Evolutionary conservation across 805 yeast species (phyloP).

Genomic region (Kluyveromyces nonfermentans): DNA sequence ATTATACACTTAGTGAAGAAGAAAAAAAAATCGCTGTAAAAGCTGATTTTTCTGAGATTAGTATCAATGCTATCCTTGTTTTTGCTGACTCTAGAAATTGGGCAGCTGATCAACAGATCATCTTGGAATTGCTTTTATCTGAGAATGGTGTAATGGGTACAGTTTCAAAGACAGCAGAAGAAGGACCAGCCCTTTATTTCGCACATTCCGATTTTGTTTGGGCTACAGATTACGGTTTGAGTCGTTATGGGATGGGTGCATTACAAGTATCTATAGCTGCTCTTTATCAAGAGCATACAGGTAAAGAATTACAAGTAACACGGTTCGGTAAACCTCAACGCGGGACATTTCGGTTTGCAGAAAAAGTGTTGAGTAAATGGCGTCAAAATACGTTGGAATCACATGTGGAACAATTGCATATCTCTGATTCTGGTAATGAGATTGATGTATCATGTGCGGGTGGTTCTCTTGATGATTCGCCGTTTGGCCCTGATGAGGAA

Average conservation of each 20-base stretch:
- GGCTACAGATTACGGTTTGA: constrained; percentile 78
- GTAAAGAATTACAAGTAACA: constrained; percentile 66
- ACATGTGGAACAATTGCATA: constrained; percentile 48
- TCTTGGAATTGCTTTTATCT: constrained; percentile 68
- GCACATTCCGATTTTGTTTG: constrained; percentile 90
- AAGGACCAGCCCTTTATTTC: constrained; percentile 76
- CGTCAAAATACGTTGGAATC: constrained; percentile 68
- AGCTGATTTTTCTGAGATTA: constrained; percentile 56
- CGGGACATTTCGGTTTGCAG: constrained; percentile 78
- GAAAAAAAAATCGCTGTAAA: constrained; percentile 44
- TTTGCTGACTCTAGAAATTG: constrained; percentile 89
- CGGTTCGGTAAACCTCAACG: constrained; percentile 86
- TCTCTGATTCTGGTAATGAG: constrained; percentile 27
- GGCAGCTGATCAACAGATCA: constrained; percentile 90
- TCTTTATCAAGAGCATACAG: constrained; percentile 74
- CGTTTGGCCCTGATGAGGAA: constrained; percentile 1
- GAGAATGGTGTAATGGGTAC: constrained; percentile 83
- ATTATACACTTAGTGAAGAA: constrained; percentile 67
- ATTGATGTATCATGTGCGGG: constrained; percentile 5
- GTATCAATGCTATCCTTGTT: constrained; percentile 74
- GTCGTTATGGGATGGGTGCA: constrained; percentile 93
- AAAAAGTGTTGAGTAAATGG: constrained; percentile 68
- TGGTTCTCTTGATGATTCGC: constrained; percentile 1
- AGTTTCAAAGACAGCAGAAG: constrained; percentile 53
- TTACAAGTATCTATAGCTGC: constrained; percentile 83